A percentile compares a stretch with the other conserved stretches of the same genome.
phyloP scores from a whole-genome alignment of 352 stramenopile genomes.

The Phytopythium helicoides region DNA sequence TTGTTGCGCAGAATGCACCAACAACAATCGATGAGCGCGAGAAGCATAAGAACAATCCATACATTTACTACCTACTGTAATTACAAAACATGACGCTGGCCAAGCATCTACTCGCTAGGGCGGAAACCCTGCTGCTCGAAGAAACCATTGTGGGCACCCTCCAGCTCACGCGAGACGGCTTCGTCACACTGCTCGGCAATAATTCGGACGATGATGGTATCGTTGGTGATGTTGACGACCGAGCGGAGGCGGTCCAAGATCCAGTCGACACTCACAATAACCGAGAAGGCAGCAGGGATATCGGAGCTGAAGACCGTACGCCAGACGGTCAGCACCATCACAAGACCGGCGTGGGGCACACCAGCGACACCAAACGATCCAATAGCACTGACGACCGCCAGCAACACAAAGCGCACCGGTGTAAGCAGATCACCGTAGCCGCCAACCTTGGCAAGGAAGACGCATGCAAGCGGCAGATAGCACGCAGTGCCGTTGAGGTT shows the following conservation, averaged over 20 bases:
- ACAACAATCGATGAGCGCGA: no score
- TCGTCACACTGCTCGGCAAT: constrained; percentile 74
- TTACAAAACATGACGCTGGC: not conserved
- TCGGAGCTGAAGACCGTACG: constrained; percentile 58
- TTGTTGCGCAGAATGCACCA: no score
- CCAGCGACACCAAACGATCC: constrained; percentile 68
- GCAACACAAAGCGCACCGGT: constrained; percentile 49
- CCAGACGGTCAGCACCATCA: constrained; percentile 82
- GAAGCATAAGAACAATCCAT: no score
- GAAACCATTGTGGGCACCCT: not conserved
- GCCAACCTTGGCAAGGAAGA: constrained; percentile 72
- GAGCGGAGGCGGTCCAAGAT: constrained; percentile 71
- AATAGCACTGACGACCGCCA: constrained; percentile 67
- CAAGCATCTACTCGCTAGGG: not conserved
- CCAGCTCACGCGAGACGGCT: constrained; percentile 24
- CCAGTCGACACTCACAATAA: constrained; percentile 71
- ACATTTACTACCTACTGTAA: no score
- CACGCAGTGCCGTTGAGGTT: constrained; percentile 76
- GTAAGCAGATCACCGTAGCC: constrained; percentile 55
- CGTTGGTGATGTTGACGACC: constrained; percentile 82
- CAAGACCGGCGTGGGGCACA: constrained; percentile 67
- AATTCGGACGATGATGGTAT: constrained; percentile 76
- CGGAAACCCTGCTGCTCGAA: not conserved
- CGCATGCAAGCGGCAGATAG: constrained; percentile 69
- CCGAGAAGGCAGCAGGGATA: constrained; percentile 58